Conservation (phyloP, 805 yeast species). For the Candida easanensis region DNA sequence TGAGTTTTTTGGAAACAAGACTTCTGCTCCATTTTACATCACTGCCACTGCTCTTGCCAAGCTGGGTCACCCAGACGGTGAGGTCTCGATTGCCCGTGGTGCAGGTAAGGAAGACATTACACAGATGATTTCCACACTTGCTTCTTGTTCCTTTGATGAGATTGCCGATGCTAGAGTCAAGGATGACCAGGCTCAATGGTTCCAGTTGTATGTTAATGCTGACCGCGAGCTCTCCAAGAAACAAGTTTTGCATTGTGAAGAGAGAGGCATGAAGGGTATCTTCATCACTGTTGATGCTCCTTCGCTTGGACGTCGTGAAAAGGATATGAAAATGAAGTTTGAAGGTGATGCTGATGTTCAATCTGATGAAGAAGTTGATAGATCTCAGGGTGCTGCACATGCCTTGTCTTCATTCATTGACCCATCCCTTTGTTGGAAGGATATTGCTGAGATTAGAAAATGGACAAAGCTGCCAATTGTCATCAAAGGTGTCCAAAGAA, state of each 20-base stretch:
- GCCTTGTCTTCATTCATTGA: slow-evolving; percentile 87
- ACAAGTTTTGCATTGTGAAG: slow-evolving; percentile 69
- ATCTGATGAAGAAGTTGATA: slow-evolving; percentile 53
- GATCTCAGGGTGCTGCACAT: slow-evolving; percentile 79
- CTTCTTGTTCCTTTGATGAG: slow-evolving; percentile 86
- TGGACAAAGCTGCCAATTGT: slow-evolving; percentile 64
- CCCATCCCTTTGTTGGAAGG: slow-evolving; percentile 62
- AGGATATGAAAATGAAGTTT: slow-evolving; percentile 71
- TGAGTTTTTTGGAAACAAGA: slow-evolving; percentile 67
- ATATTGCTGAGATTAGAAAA: slow-evolving; percentile 51
- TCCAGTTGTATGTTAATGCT: slow-evolving; percentile 79
- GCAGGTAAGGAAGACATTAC: slow-evolving; percentile 67
- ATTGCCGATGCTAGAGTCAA: slow-evolving; percentile 66
- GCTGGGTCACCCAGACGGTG: slow-evolving; percentile 93
- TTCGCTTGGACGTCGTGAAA: slow-evolving; percentile 85
- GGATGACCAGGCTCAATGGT: slow-evolving; percentile 77
- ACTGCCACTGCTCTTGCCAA: slow-evolving; percentile 92
- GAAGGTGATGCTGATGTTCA: slow-evolving; percentile 47
- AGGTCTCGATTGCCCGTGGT: slow-evolving; percentile 79
- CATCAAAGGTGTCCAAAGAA: slow-evolving; percentile 82
- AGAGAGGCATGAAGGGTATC: slow-evolving; percentile 73
- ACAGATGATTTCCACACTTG: slow-evolving; percentile 92
- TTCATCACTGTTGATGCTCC: slow-evolving; percentile 95
- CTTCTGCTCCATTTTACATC: slow-evolving; percentile 78
- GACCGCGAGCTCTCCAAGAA: slow-evolving; percentile 63